Base-by-base conservation (phyloP, 805 yeast species). In the Candida maesae region DNA sequence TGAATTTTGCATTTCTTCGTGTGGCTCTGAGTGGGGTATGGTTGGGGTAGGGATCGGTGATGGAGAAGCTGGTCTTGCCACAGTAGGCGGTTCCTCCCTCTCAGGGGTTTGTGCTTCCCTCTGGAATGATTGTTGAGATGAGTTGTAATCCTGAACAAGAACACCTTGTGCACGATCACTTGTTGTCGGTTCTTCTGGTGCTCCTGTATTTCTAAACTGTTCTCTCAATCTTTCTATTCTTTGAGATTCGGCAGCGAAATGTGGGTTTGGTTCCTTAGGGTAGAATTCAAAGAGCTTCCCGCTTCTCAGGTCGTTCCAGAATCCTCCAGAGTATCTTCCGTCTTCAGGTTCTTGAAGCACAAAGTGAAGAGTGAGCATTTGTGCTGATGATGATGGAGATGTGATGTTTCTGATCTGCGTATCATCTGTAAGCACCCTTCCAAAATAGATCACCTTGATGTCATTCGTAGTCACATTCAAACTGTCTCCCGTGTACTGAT, bases 191-290 rank as follows among this genome's bases (percentile, higher is more conserved):
- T 41, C 47, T 13, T 47, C 39, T 2, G 33, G 24, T 6, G 36
- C 35, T 2, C 42, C 43, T 8, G 27, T 25, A 11, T 39, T 39
- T 36, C 47, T 48, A 24, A 52, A 35, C 16, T 51, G 54, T 27
- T 47, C 46, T 42, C 57, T 51, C 21, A 55, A 26, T 32, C 58
- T 39, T 24, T 49, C 45, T 40, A 49, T 52, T 42, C 60, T 49
- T 39, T 51, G 53, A 9, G 47, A 49, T 35, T 58, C 60, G 7
- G 42, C 46, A 19, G 49, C 48, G 32, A 49, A 58, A 29, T 49
- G 35, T 20, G 60, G 61, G 39, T 57, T 56, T 26, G 62, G 60
- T 27, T 52, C 57, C 39, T 55, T 51, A 27, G 65, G 64, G 19
- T 58, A 44, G 34, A 55, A 59, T 15, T 59, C 65, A 48, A 60